Conservation (phyloP, 805 yeast species). For the Metschnikowia lunata region DNA sequence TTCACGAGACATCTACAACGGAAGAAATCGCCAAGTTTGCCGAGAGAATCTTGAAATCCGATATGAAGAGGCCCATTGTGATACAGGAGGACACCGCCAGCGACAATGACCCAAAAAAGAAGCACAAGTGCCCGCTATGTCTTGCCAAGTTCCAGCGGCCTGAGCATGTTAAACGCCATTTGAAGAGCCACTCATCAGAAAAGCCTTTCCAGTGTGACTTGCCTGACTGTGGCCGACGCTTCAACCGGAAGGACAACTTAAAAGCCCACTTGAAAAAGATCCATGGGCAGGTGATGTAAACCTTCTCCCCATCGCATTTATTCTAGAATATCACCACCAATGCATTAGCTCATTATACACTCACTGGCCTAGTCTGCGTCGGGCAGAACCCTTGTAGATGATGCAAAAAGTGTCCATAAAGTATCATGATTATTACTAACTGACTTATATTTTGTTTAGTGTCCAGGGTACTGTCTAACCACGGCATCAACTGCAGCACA, state of each 20-base stretch:
- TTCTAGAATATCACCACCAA: neutral
- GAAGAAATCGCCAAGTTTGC: slow-evolving; percentile 20
- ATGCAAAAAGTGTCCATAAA: too few relatives aligned
- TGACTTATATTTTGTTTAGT: neutral
- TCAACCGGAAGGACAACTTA: slow-evolving; percentile 56
- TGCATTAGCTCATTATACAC: neutral
- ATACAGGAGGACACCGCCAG: slow-evolving; percentile 31
- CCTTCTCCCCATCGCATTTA: neutral
- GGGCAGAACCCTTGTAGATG: too few relatives aligned
- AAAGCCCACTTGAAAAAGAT: slow-evolving; percentile 62
- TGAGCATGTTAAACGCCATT: slow-evolving; percentile 65
- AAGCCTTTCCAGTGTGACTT: slow-evolving; percentile 55
- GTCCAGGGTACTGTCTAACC: slow-evolving; percentile 23
- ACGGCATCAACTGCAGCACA: slow-evolving; percentile 35
- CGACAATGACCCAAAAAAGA: slow-evolving; percentile 44
- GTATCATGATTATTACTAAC: too few relatives aligned
- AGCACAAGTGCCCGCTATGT: slow-evolving; percentile 62
- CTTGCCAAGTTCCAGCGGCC: slow-evolving; percentile 62
- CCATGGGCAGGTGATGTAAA: slow-evolving; percentile 29
- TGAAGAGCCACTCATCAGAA: slow-evolving; percentile 54
- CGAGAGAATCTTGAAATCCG: slow-evolving; percentile 18
- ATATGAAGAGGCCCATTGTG: slow-evolving; percentile 20
- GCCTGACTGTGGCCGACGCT: slow-evolving; percentile 49
- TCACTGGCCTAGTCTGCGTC: too few relatives aligned
- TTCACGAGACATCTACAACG: slow-evolving; percentile 18